Percentiles rank a stretch among this genome's conserved stretches.
These are phyloP conservation scores for Sorghum bicolor DNA, from an alignment of 176 grass and related monocot species.

Conservation along the genomic window DNA sequence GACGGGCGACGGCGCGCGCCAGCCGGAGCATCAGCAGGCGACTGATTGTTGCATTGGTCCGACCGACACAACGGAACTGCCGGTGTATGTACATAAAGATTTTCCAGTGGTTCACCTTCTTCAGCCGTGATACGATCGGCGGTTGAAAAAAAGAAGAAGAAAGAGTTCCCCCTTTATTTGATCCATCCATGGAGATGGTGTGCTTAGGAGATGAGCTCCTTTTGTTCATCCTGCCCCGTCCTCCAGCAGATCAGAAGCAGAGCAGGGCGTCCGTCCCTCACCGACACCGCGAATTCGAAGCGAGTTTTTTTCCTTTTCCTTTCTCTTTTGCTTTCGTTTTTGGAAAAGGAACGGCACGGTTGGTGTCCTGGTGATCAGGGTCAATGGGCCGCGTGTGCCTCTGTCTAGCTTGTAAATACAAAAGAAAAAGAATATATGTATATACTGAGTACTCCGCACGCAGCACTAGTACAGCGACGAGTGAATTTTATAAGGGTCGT, in stretches of 20 bases:
- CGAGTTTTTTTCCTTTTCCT: neutral
- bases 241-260: neutral
- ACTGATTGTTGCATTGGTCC: neutral
- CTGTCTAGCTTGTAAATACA: constrained; percentile 23
- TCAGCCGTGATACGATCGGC: neutral
- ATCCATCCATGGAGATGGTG: constrained; percentile 33
- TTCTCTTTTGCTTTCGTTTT: constrained; percentile 17
- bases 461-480: neutral
- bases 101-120: neutral
- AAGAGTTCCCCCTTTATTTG: neutral
- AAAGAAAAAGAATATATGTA: neutral
- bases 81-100: constrained; percentile 38
- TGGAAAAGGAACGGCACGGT: constrained; percentile 18
- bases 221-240: neutral
- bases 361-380: constrained; percentile 16
- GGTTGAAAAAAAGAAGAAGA: too few relatives aligned
- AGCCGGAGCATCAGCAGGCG: neutral
- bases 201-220: constrained; percentile 23
- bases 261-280: neutral
- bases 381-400: constrained; percentile 12
- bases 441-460: neutral
- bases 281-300: constrained; percentile 49
- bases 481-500: neutral
- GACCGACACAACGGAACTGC: neutral
- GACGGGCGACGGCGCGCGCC: neutral